These are phyloP conservation scores for Cucurbita maxima DNA, from an alignment of 306 rosid genomes.

Conservation along the genomic window DNA sequence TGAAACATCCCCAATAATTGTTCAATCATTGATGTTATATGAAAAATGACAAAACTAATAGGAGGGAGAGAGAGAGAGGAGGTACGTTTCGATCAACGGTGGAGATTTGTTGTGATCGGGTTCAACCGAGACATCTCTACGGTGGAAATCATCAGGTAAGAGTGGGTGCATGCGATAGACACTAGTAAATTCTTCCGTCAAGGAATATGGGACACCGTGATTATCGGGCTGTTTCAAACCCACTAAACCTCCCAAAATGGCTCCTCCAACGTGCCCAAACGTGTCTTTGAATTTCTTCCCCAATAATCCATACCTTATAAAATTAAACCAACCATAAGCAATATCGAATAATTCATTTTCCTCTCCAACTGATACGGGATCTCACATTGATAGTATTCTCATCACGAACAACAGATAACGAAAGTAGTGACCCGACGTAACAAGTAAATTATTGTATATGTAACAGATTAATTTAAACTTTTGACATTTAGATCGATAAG, in stretches of 20 bases:
- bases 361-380: too few species aligned
- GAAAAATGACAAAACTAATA: not conserved
- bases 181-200: constrained; percentile 57
- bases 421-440: too few species aligned
- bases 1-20: not conserved
- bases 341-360: too few species aligned
- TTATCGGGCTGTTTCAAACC: constrained; percentile 41
- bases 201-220: constrained; percentile 66
- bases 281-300: constrained; percentile 59
- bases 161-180: constrained; percentile 70
- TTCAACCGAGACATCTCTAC: constrained; percentile 22
- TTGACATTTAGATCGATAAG: too few species aligned
- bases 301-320: constrained; percentile 47
- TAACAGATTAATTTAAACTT: too few species aligned
- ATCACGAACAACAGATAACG: too few species aligned
- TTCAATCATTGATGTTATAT: too few species aligned
- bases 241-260: constrained; percentile 47
- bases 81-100: constrained; percentile 29
- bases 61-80: not conserved
- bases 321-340: not conserved
- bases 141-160: constrained; percentile 38
- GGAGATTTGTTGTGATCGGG: constrained; percentile 25
- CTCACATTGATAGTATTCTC: too few species aligned
- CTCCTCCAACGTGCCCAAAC: constrained; percentile 43
- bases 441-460: too few species aligned